Conservation (phyloP, 2,329 filamentous ascomycete species). For the Blastomyces parvus region DNA sequence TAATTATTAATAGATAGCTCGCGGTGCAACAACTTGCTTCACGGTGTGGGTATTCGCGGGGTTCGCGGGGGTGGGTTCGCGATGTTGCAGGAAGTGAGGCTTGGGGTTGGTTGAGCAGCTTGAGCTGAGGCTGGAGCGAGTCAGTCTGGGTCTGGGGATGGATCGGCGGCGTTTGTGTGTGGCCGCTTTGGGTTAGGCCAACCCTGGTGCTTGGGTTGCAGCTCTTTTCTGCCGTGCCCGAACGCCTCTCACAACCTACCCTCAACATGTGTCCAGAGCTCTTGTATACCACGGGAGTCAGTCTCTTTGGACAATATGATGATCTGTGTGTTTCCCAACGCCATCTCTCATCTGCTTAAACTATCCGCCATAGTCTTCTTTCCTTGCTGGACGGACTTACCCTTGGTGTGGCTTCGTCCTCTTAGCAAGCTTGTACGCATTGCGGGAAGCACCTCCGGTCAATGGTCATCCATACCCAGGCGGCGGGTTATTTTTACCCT, state of each 20-base stretch:
- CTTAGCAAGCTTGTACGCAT: not conserved
- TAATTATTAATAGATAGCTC: not conserved
- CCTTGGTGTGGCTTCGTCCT: too few relatives aligned
- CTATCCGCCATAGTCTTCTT: too few relatives aligned
- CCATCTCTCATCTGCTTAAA: not conserved
- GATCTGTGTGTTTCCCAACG: not conserved
- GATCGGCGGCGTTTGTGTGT: not conserved
- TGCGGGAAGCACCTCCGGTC: not conserved
- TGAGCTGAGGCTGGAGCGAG: too few relatives aligned
- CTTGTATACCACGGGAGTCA: not conserved
- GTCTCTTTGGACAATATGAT: constrained; percentile 1
- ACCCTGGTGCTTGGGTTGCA: not conserved
- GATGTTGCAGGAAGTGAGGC: not conserved
- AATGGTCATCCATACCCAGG: not conserved
- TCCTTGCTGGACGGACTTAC: not conserved
- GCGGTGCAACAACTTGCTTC: not conserved
- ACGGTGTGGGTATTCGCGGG: not conserved
- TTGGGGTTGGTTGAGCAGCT: too few relatives aligned
- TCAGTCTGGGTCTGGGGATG: not conserved
- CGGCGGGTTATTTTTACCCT: not conserved
- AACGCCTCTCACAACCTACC: not conserved
- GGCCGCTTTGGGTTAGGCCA: constrained; percentile 2
- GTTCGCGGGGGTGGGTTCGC: not conserved
- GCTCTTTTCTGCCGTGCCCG: not conserved
- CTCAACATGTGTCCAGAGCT: not conserved